Percentiles rank a stretch among this genome's conserved stretches.
These are phyloP conservation scores for Dissophora globulifera DNA, from an alignment of 192 early-diverging fungal genomes.

Conservation along the genomic window DNA sequence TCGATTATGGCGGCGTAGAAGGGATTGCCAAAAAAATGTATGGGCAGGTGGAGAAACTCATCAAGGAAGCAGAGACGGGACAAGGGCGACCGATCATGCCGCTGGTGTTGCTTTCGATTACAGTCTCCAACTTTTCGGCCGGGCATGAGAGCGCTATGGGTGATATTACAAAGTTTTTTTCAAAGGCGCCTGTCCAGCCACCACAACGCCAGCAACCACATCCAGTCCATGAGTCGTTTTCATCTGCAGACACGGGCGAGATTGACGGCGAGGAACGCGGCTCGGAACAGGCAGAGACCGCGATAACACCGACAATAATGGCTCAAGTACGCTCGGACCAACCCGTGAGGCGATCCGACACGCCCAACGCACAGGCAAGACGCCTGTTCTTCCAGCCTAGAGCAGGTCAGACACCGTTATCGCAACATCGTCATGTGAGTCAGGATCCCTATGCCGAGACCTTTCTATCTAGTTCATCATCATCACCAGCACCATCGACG, in stretches of 20 bases:
- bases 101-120: constrained; percentile 27
- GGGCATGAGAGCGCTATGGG: constrained; percentile 28
- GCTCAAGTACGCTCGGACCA: neutral
- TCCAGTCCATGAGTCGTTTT: no score
- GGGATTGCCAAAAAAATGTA: constrained; percentile 39
- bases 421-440: neutral
- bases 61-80: constrained; percentile 38
- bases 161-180: constrained; percentile 52
- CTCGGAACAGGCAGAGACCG: neutral
- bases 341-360: neutral
- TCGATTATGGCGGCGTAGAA: constrained; percentile 48
- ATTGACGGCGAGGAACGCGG: constrained; percentile 1
- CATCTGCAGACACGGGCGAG: no score
- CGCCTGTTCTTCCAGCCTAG: constrained; percentile 20
- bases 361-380: neutral
- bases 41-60: constrained; percentile 21
- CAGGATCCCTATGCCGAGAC: neutral
- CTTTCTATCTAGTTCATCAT: neutral
- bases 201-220: neutral
- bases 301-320: neutral
- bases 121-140: constrained; percentile 39
- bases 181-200: constrained; percentile 13
- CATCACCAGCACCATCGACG: neutral
- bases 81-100: constrained; percentile 29
- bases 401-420: no score